Conservation (phyloP, 23 red algal genomes). For the Rhodosorus marinus region DNA sequence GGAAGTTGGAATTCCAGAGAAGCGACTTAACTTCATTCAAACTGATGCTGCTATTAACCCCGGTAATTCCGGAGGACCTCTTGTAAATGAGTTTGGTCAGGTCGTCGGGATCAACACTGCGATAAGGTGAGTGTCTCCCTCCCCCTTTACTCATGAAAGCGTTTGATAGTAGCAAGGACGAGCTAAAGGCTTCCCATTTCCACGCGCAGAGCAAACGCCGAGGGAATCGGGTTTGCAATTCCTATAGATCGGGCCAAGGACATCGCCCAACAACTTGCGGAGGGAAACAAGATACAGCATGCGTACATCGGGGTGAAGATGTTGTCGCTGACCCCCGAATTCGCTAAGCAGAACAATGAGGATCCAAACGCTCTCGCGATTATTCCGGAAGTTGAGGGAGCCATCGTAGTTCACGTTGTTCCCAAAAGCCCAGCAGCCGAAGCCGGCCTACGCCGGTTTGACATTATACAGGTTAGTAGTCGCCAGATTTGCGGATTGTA, state of each 20-base stretch:
- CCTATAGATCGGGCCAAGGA: conserved; percentile 87
- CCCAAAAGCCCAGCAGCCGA: conserved; percentile 90
- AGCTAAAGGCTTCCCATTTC: no score
- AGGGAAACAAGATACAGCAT: conserved; percentile 78
- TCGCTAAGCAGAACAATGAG: conserved; percentile 69
- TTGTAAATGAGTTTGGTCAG: conserved; percentile 93
- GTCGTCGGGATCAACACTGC: conserved; percentile 93
- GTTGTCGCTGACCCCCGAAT: conserved; percentile 52
- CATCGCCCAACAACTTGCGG: conserved; percentile 45
- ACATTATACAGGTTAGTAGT: no score
- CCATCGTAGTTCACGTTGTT: conserved; percentile 61
- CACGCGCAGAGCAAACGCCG: conserved; percentile 87
- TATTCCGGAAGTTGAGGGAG: conserved; percentile 91
- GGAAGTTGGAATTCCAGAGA: conserved; percentile 96
- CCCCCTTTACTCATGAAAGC: no score
- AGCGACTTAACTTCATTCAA: conserved; percentile 96
- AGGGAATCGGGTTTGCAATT: conserved; percentile 98
- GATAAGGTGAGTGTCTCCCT: no score
- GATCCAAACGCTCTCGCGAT: conserved; percentile 78
- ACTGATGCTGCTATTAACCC: conserved; percentile 88
- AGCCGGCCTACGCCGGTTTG: conserved; percentile 72
- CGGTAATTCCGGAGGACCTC: conserved; percentile 69
- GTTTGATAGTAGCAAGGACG: no score
- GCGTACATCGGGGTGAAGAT: conserved; percentile 90
- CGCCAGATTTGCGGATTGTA: no score